Evolutionary conservation across 1,284 basidiomycete genomes (phyloP).

Genomic region (Rhodofomes roseus): DNA sequence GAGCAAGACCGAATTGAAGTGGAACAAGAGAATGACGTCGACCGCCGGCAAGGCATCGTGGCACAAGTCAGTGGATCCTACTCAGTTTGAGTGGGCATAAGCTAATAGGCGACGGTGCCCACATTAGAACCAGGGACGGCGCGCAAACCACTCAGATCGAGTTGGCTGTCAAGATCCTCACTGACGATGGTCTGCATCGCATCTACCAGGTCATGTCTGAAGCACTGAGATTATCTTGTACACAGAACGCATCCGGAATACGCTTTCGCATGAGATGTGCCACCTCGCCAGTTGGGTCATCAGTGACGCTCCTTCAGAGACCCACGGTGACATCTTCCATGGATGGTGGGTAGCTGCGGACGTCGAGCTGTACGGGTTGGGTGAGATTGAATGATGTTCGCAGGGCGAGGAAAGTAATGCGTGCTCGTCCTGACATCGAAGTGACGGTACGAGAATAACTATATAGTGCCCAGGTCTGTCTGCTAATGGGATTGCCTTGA

Average conservation of each 20-base stretch:
- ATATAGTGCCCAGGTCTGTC: not conserved
- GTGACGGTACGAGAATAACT: constrained; percentile 52
- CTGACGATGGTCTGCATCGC: constrained; percentile 53
- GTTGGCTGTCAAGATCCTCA: constrained; percentile 74
- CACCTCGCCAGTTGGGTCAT: constrained; percentile 84
- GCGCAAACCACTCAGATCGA: constrained; percentile 60
- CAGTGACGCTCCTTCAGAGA: constrained; percentile 58
- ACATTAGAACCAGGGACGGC: constrained; percentile 45
- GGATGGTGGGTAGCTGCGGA: constrained; percentile 47
- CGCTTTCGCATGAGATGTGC: constrained; percentile 85
- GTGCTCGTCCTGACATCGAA: constrained; percentile 57
- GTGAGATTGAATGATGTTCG: not conserved
- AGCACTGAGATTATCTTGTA: not conserved
- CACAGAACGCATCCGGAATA: constrained; percentile 73
- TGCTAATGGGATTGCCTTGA: not conserved
- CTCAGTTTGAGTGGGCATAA: not conserved
- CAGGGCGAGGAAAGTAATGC: constrained; percentile 67
- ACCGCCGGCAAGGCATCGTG: constrained; percentile 79
- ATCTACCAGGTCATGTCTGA: not conserved
- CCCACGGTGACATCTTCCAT: constrained; percentile 68
- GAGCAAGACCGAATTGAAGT: constrained; percentile 55
- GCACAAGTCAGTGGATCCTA: constrained; percentile 42
- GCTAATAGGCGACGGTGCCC: not conserved
- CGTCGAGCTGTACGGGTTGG: not conserved
- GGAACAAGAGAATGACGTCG: constrained; percentile 70